phyloP scores from a whole-genome alignment of 108 stramenopile genomes.

The Discostella stelligeroides region DNA sequence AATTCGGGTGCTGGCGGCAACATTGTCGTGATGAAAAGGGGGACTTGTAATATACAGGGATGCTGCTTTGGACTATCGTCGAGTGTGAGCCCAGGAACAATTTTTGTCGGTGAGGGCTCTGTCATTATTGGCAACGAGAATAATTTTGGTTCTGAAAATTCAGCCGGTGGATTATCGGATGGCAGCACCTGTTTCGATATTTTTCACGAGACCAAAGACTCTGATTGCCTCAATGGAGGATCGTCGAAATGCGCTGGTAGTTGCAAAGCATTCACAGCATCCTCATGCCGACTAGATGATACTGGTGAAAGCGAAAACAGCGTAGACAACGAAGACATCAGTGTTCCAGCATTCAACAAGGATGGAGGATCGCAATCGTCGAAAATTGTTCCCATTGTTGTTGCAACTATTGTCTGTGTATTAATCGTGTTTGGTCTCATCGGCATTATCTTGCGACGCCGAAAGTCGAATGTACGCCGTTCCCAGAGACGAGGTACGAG shows the following conservation, averaged over 20 bases:
- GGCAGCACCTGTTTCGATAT: constrained; percentile 28
- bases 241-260: constrained; percentile 29
- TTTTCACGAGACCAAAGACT: constrained; percentile 27
- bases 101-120: constrained; percentile 43
- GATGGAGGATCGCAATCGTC: not conserved
- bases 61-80: constrained; percentile 35
- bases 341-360: constrained; percentile 3
- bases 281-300: constrained; percentile 28
- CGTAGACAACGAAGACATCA: too few species aligned
- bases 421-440: constrained; percentile 40
- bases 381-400: constrained; percentile 35
- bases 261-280: constrained; percentile 26
- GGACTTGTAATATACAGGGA: constrained; percentile 19
- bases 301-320: not conserved
- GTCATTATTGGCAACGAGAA: constrained; percentile 20
- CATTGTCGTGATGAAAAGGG: constrained; percentile 35
- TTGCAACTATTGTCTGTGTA: constrained; percentile 25
- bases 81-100: constrained; percentile 31
- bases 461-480: too few species aligned
- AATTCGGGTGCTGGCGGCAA: constrained; percentile 35
- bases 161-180: constrained; percentile 16
- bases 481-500: too few species aligned
- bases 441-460: constrained; percentile 26
- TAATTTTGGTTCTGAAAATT: constrained; percentile 41
- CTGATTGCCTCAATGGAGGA: constrained; percentile 16